A percentile compares a stretch with the other conserved stretches of the same genome.
These are phyloP conservation scores for Spiromastix sp. DNA, from an alignment of 2,329 filamentous ascomycete species.

Conservation along the genomic window DNA sequence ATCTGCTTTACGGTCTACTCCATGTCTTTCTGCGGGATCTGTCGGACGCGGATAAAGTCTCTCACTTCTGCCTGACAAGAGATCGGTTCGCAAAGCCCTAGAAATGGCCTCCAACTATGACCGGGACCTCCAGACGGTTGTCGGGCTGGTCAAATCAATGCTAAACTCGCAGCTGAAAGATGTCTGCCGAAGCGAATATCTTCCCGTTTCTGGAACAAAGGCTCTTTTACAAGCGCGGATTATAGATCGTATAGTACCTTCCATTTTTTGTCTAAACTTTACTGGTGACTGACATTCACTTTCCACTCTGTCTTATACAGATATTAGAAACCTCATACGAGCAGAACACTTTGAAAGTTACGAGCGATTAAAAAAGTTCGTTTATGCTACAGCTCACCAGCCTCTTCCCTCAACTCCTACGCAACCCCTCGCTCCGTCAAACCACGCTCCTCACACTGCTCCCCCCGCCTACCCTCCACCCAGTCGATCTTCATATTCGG, in stretches of 20 bases:
- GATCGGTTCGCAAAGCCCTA: too few relatives aligned
- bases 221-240: conserved; percentile 69
- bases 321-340: conserved; percentile 19
- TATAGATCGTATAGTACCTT: conserved; percentile 55
- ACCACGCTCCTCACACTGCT: conserved; percentile 18
- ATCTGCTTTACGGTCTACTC: too few relatives aligned
- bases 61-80: too few relatives aligned
- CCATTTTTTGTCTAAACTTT: background rate
- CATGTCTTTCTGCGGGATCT: too few relatives aligned
- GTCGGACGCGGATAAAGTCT: too few relatives aligned
- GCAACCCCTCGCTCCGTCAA: conserved; percentile 12
- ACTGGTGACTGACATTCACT: conserved; percentile 3
- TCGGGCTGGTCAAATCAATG: conserved; percentile 42
- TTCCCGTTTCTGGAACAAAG: conserved; percentile 77
- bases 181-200: conserved; percentile 63
- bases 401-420: conserved; percentile 19
- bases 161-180: conserved; percentile 60
- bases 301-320: conserved; percentile 10
- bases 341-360: conserved; percentile 18
- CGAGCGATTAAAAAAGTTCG: conserved; percentile 23
- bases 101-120: conserved; percentile 29
- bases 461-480: conserved; percentile 14
- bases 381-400: conserved; percentile 20
- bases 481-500: conserved; percentile 17
- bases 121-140: conserved; percentile 32